Base-by-base conservation (phyloP, 768 basidiomycete species). In the Amanita pallidorosea region DNA sequence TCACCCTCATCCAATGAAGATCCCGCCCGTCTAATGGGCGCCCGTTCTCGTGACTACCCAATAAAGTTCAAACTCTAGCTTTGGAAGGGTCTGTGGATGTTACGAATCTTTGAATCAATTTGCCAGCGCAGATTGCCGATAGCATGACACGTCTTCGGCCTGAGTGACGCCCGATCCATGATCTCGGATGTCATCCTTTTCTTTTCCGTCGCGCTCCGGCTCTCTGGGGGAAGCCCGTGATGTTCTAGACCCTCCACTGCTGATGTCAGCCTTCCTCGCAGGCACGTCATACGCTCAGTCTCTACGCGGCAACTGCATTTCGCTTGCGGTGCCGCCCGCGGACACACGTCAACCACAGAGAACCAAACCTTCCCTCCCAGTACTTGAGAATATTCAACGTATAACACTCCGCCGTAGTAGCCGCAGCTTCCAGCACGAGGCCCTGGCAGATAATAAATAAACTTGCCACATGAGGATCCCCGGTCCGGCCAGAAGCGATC, bases 161-260 rank as follows among this genome's bases (percentile, higher is more conserved):
- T 61, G 55, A 57, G 37, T 48, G 45, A 49, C 53, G 36, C 62
- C 65, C 65, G 63, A 65, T 65, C 15, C 49, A 20, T 34, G 47
- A 66, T 66, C 67, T 66, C 64, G 65, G 63, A 64, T 64, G 57
- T 60, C 53, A 47, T 56, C 40, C 44, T 47, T 49, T 51, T 54
- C 53, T 55, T 53, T 53, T 60, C 60, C 63, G 58, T 61, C 61
- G 50, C 61, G 50, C 59, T 57, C 62, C 62, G 61, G 59, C 38
- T 40, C 58, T 64, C 64, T 66, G 31, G 66, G 65, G 65, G 66
- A 65, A 64, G 57, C 58, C 56, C 37, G 57, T 60, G 55, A 59
- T 58, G n/a, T n/a, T n/a, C 55, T 55, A 54, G 53, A 47, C 58
- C 52, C 52, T 53, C 27, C 52, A 51, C 20, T 49, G 53, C 49